phyloP scores from a whole-genome alignment of 805 yeast genomes.

The Lachancea sp. region DNA sequence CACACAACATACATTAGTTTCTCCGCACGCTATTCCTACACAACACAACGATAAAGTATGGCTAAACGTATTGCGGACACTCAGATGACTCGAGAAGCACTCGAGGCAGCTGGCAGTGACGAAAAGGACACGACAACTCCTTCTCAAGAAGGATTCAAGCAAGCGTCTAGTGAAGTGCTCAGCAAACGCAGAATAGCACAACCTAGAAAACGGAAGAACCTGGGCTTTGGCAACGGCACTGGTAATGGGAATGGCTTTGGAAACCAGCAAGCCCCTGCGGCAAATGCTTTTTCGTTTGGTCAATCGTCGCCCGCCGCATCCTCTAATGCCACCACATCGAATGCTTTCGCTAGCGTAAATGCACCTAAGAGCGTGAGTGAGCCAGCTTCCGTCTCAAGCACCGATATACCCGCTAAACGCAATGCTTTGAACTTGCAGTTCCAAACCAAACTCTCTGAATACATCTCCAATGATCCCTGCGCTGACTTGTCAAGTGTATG shows the following conservation, averaged over 20 bases:
- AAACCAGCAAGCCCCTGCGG: constrained; percentile 13
- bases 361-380: constrained; percentile 1
- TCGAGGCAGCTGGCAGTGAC: constrained; percentile 23
- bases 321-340: not conserved
- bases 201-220: constrained; percentile 40
- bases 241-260: not conserved
- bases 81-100: constrained; percentile 55
- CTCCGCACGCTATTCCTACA: too few relatives aligned
- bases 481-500: constrained; percentile 52
- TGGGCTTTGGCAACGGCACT: constrained; percentile 9
- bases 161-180: constrained; percentile 57
- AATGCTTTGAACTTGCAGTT: constrained; percentile 64
- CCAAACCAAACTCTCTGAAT: constrained; percentile 40
- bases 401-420: constrained; percentile 6
- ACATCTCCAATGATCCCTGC: constrained; percentile 40
- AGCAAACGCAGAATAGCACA: constrained; percentile 63
- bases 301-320: not conserved
- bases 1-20: too few relatives aligned
- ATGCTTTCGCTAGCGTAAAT: not conserved
- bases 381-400: not conserved
- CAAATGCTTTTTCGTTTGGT: constrained; percentile 17
- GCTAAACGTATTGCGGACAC: constrained; percentile 62
- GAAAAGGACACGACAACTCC: constrained; percentile 36
- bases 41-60: too few relatives aligned
- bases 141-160: constrained; percentile 18